phyloP scores from a whole-genome alignment of 2,329 filamentous ascomycete species.

The Cercospora citrullina region DNA sequence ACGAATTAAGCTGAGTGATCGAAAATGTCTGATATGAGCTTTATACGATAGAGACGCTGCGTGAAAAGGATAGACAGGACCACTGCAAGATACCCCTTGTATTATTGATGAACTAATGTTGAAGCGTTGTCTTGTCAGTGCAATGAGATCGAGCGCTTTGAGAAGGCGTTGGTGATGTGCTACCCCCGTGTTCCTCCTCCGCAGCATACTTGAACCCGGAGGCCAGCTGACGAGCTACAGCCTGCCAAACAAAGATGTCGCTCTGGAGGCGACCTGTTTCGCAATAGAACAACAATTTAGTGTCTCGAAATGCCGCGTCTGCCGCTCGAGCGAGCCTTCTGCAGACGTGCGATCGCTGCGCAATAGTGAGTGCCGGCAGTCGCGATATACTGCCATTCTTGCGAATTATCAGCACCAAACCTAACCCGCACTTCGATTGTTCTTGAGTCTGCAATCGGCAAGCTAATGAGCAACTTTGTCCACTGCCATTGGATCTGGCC shows the following conservation, averaged over 20 bases:
- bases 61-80: constrained; percentile 13
- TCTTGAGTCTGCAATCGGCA: not conserved
- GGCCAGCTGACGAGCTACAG: not conserved
- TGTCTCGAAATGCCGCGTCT: not conserved
- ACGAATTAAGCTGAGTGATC: not conserved
- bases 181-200: not conserved
- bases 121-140: not conserved
- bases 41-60: not conserved
- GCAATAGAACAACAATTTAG: not conserved
- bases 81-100: constrained; percentile 8
- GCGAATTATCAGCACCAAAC: constrained; percentile 7
- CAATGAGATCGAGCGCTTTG: not conserved
- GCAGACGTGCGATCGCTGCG: not conserved
- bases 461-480: not conserved
- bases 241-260: not conserved
- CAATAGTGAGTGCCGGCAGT: not conserved
- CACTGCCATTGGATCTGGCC: not conserved
- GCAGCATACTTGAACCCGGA: not conserved
- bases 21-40: not conserved
- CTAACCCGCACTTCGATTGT: not conserved
- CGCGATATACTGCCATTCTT: constrained; percentile 11
- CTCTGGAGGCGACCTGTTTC: not conserved
- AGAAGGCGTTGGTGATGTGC: not conserved
- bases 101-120: not conserved
- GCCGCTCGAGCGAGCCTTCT: constrained; percentile 1